A percentile compares a stretch with the other conserved stretches of the same genome.
These are phyloP conservation scores for Adiantum capillusveneris DNA, from an alignment of 75 land plant species.

Conservation along the genomic window DNA sequence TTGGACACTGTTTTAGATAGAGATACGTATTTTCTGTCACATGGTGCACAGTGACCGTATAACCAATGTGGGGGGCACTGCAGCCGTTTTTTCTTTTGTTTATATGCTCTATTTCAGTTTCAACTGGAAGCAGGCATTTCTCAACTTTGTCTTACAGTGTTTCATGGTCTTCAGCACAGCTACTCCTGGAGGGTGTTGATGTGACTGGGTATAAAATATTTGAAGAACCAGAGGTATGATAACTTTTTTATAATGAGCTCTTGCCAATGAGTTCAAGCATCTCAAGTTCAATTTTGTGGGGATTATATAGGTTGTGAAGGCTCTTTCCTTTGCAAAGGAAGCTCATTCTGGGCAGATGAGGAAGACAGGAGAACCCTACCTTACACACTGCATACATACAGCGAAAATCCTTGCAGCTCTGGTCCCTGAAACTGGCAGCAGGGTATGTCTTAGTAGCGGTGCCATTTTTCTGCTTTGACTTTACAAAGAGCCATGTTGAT, in stretches of 20 bases:
- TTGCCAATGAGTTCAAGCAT: too few relatives aligned
- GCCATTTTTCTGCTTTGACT: too few relatives aligned
- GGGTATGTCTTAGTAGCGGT: conserved; percentile 41
- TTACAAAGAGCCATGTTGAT: too few relatives aligned
- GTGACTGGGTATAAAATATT: conserved; percentile 82
- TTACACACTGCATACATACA: conserved; percentile 89
- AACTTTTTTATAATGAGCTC: not conserved
- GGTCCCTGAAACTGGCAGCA: conserved; percentile 66
- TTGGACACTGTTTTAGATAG: too few relatives aligned
- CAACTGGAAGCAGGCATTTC: too few relatives aligned
- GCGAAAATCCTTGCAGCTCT: conserved; percentile 84
- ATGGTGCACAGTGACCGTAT: too few relatives aligned
- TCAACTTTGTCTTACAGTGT: too few relatives aligned
- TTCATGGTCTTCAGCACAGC: conserved; percentile 8
- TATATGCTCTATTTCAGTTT: too few relatives aligned
- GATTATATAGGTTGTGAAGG: conserved; percentile 74
- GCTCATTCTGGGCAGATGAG: conserved; percentile 86
- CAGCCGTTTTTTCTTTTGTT: too few relatives aligned
- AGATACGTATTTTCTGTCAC: too few relatives aligned
- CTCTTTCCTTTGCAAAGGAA: conserved; percentile 77
- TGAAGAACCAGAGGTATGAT: conserved; percentile 54
- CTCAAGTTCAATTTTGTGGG: not conserved
- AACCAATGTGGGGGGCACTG: too few relatives aligned
- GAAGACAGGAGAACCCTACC: conserved; percentile 88
- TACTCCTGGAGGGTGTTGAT: conserved; percentile 81